Percentiles rank a stretch among this genome's conserved stretches.
phyloP scores from a whole-genome alignment of 208 protist species.

The Leptomonas pyrrhocoris region DNA sequence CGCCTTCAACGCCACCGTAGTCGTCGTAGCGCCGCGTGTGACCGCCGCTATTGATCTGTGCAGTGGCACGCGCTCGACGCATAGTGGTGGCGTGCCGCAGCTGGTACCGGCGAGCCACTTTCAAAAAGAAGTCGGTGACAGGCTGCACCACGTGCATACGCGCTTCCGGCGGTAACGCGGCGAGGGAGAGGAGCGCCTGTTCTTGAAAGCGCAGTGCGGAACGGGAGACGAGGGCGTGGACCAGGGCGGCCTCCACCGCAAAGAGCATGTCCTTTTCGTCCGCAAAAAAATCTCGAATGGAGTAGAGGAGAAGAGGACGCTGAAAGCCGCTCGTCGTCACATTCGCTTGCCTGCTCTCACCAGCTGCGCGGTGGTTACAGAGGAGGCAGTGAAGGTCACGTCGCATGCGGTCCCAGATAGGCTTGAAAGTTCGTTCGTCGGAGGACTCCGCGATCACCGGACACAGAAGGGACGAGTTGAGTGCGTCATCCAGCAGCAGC shows the following conservation, averaged over 20 bases:
- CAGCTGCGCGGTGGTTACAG: not conserved
- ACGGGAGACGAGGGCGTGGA: conserved; percentile 33
- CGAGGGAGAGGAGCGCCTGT: conserved; percentile 62
- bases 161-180: conserved; percentile 50
- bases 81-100: conserved; percentile 25
- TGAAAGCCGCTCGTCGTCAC: not conserved
- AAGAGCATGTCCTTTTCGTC: conserved; percentile 53
- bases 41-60: not conserved
- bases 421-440: not conserved
- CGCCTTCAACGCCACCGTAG: not conserved
- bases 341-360: not conserved
- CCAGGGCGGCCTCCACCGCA: conserved; percentile 51
- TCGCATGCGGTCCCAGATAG: conserved; percentile 23
- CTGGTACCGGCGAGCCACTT: conserved; percentile 17
- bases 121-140: conserved; percentile 61
- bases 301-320: conserved; percentile 43
- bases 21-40: not conserved
- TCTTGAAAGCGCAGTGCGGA: conserved; percentile 42
- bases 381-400: conserved; percentile 24
- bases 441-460: conserved; percentile 3
- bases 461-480: conserved; percentile 14
- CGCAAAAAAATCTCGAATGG: conserved; percentile 47
- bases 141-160: conserved; percentile 53
- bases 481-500: conserved; percentile 42
- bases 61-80: conserved; percentile 1